Percentiles rank a stretch among this genome's conserved stretches.
phyloP scores from a whole-genome alignment of 257 asterid species.

The Plantago major region DNA sequence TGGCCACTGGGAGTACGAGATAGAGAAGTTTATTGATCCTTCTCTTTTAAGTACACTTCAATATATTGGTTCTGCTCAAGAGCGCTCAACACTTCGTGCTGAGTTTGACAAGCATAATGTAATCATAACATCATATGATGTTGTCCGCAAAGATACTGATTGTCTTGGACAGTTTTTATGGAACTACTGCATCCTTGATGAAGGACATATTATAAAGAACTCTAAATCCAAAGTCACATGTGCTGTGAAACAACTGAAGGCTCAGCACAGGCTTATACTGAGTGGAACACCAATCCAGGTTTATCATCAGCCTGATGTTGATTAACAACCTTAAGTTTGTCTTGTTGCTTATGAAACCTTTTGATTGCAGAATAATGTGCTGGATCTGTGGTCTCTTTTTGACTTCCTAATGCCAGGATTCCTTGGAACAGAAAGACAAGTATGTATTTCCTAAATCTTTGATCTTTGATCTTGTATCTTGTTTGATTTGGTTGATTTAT shows the following conservation, averaged over 20 bases:
- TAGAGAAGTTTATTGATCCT: conserved; percentile 94
- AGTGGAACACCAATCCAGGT: conserved; percentile 99
- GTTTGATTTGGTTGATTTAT: conserved; percentile 6
- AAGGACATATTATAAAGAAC: conserved; percentile 94
- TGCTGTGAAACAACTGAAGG: conserved; percentile 92
- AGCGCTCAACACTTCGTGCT: conserved; percentile 59
- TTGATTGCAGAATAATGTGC: conserved; percentile 86
- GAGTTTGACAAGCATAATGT: conserved; percentile 72
- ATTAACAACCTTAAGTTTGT: conserved; percentile 16
- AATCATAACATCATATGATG: conserved; percentile 90
- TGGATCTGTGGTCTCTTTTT: conserved; percentile 98
- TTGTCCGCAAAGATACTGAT: conserved; percentile 91
- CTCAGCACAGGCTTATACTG: conserved; percentile 92
- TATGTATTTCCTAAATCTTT: conserved; percentile 34
- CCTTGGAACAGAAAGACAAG: conserved; percentile 99
- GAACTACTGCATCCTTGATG: conserved; percentile 96
- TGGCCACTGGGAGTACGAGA: conserved; percentile 98
- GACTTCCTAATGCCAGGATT: conserved; percentile 99
- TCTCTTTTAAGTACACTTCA: conserved; percentile 85
- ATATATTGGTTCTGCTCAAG: conserved; percentile 94
- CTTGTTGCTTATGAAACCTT: conserved; percentile 28
- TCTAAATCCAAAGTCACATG: conserved; percentile 84
- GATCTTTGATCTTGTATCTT: conserved; percentile 2
- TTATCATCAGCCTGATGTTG: conserved; percentile 22
- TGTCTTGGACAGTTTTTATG: conserved; percentile 61